Conservation (phyloP, 2,329 filamentous ascomycete species). For the Alternaria gansuensis region DNA sequence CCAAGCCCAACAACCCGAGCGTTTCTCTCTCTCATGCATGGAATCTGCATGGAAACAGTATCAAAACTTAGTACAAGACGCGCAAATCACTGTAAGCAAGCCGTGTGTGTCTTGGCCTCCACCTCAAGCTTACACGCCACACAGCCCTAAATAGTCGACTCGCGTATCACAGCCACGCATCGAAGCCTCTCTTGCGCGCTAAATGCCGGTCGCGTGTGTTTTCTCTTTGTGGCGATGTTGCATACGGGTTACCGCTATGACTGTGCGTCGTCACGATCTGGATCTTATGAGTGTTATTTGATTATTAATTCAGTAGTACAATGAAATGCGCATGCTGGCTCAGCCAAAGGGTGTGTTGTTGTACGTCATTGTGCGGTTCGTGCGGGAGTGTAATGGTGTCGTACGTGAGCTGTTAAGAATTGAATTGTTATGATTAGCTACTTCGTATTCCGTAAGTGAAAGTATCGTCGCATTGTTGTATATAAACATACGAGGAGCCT, state of each 20-base stretch:
- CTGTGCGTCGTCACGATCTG: background rate
- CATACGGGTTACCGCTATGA: background rate
- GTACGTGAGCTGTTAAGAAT: background rate
- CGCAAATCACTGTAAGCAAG: slow-evolving; percentile 16
- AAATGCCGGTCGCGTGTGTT: background rate
- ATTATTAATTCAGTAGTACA: background rate
- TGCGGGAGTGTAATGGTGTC: background rate
- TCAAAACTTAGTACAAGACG: background rate
- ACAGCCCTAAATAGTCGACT: background rate
- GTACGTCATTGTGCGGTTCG: background rate
- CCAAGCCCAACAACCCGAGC: background rate
- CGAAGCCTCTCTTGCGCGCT: no score
- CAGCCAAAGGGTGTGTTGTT: background rate
- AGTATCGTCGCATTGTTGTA: no score
- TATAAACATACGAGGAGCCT: no score
- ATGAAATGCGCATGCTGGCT: background rate
- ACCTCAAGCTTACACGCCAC: slow-evolving; percentile 10
- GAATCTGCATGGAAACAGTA: background rate
- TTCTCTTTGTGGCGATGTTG: background rate
- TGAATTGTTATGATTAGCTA: background rate
- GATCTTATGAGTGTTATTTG: background rate
- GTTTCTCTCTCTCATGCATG: background rate
- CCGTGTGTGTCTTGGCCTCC: slow-evolving; percentile 20
- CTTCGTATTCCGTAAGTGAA: background rate
- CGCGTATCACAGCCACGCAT: background rate